Conservation (phyloP, 202 grass and related monocot species). For the Eragrostis tef region DNA sequence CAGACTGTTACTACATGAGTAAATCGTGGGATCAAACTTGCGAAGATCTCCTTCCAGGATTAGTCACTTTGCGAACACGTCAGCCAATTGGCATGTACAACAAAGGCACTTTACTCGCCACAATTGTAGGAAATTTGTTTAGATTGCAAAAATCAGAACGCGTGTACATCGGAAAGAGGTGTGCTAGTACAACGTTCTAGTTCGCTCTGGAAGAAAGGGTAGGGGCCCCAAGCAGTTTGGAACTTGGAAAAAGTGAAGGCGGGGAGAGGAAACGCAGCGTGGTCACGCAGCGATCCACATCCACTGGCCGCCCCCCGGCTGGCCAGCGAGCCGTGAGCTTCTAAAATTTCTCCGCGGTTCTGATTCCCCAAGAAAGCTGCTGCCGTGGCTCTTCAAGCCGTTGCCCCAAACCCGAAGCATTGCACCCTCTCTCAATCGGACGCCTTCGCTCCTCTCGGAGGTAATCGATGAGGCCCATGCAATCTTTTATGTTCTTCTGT, state of each 20-base stretch:
- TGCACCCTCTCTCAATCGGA: not conserved
- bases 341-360: not conserved
- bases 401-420: not conserved
- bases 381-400: no score
- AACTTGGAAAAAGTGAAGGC: not conserved
- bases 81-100: no score
- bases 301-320: no score
- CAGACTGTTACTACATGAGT: no score
- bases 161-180: not conserved
- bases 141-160: not conserved
- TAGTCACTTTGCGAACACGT: no score
- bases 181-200: not conserved
- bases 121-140: not conserved
- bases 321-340: no score
- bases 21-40: no score
- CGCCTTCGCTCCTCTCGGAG: not conserved
- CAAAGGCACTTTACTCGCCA: no score
- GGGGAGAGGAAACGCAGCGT: not conserved
- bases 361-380: not conserved
- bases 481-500: not conserved
- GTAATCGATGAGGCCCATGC: not conserved
- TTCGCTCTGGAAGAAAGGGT: not conserved
- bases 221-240: not conserved
- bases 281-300: not conserved
- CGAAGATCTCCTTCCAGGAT: no score